A percentile compares a stretch with the other conserved stretches of the same genome.
These are phyloP conservation scores for Ophiocordyceps australis DNA, from an alignment of 2,329 filamentous ascomycete species.

Conservation along the genomic window DNA sequence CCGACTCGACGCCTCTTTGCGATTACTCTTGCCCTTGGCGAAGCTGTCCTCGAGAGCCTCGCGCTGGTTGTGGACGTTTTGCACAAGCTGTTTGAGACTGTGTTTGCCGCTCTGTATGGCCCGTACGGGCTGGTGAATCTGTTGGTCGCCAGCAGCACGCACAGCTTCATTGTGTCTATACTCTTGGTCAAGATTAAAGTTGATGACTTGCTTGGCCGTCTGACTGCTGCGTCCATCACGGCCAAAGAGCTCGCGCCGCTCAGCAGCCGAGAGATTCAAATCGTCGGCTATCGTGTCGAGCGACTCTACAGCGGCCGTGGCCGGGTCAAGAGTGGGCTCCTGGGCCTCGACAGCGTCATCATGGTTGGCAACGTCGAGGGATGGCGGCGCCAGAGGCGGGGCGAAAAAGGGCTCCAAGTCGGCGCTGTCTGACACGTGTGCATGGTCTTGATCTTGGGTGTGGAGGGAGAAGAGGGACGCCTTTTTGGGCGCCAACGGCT, in stretches of 20 bases:
- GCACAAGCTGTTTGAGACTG: conserved; percentile 73
- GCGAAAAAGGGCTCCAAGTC: conserved; percentile 35
- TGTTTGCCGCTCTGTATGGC: conserved; percentile 74
- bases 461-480: conserved; percentile 53
- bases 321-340: conserved; percentile 5
- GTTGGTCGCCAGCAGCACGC: conserved; percentile 49
- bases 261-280: conserved; percentile 60
- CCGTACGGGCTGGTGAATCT: conserved; percentile 66
- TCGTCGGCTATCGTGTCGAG: conserved; percentile 57
- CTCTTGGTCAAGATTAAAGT: conserved; percentile 78
- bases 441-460: conserved; percentile 15
- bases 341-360: conserved; percentile 9
- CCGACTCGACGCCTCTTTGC: conserved; percentile 60
- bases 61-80: conserved; percentile 61
- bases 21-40: conserved; percentile 60
- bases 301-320: conserved; percentile 24
- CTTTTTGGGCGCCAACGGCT: conserved; percentile 21
- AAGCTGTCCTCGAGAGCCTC: conserved; percentile 88
- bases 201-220: conserved; percentile 44
- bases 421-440: conserved; percentile 7
- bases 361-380: conserved; percentile 8
- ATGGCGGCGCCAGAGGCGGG: conserved; percentile 4
- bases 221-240: conserved; percentile 28
- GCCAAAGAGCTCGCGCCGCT: conserved; percentile 73
- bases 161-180: conserved; percentile 72